A percentile compares a stretch with the other conserved stretches of the same genome.
phyloP scores from a whole-genome alignment of 2,329 filamentous ascomycete species.

The Balansia obtecta region DNA sequence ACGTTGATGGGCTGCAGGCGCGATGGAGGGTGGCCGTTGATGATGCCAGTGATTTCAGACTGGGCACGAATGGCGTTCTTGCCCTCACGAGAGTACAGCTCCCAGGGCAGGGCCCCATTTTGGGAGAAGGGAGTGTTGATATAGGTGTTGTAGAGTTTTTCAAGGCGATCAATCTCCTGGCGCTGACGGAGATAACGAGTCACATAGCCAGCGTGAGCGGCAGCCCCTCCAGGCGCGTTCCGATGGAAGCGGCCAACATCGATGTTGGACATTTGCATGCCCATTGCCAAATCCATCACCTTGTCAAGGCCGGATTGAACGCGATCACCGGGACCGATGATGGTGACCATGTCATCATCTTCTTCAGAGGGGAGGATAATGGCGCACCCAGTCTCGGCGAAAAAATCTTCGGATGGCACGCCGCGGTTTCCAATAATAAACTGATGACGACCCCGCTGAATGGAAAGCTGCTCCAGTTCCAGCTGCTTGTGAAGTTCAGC shows the following conservation, averaged over 20 bases:
- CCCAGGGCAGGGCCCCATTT: constrained; percentile 66
- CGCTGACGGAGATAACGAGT: constrained; percentile 80
- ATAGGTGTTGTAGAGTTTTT: constrained; percentile 69
- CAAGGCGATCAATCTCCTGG: constrained; percentile 69
- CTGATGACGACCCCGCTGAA: constrained; percentile 80
- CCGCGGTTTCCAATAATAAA: constrained; percentile 86
- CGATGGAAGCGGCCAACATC: constrained; percentile 73
- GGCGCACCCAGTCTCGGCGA: constrained; percentile 79
- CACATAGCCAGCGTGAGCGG: constrained; percentile 70
- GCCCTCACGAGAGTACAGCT: constrained; percentile 75
- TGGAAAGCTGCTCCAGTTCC: constrained; percentile 63
- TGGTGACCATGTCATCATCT: constrained; percentile 71
- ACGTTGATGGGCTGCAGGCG: constrained; percentile 55
- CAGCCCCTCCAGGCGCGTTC: constrained; percentile 57
- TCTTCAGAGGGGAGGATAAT: constrained; percentile 69
- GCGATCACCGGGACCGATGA: constrained; percentile 66
- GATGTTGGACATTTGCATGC: constrained; percentile 73
- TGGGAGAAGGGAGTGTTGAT: constrained; percentile 67
- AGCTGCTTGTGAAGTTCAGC: constrained; percentile 66
- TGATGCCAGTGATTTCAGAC: constrained; percentile 60
- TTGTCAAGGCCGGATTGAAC: constrained; percentile 67
- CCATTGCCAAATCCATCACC: constrained; percentile 78
- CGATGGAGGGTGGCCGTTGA: constrained; percentile 61
- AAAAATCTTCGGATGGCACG: constrained; percentile 71
- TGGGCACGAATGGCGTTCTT: constrained; percentile 71